phyloP scores from a whole-genome alignment of 75 land plant genomes.

The Chamaecyparis obtusa region DNA sequence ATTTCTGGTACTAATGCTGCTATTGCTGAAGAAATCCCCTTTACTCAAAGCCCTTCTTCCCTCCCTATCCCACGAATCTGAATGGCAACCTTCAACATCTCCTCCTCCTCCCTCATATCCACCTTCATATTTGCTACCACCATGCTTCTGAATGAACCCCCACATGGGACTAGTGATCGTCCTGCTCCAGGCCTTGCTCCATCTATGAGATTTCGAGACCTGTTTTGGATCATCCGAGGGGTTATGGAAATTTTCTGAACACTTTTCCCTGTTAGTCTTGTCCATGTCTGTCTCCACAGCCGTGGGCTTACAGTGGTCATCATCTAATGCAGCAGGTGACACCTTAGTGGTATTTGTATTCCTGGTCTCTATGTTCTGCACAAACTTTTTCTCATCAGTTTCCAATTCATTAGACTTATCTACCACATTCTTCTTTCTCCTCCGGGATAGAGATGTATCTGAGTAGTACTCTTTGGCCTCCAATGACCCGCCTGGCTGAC shows the following conservation, averaged over 20 bases:
- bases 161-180: slow-evolving; percentile 28
- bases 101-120: slow-evolving; percentile 34
- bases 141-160: slow-evolving; percentile 54
- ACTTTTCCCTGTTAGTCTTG: slow-evolving; percentile 42
- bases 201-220: slow-evolving; percentile 40
- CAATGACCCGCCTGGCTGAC: slow-evolving; percentile 48
- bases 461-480: slow-evolving; percentile 69
- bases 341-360: slow-evolving; percentile 37
- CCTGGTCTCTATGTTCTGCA: background rate
- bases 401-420: slow-evolving; percentile 32
- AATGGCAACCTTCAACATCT: slow-evolving; percentile 51
- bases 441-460: slow-evolving; percentile 37
- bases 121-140: slow-evolving; percentile 36
- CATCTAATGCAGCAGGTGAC: slow-evolving; percentile 29
- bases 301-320: slow-evolving; percentile 1
- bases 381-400: slow-evolving; percentile 35
- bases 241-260: slow-evolving; percentile 37
- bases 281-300: background rate
- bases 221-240: slow-evolving; percentile 13
- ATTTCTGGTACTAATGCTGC: slow-evolving; percentile 61
- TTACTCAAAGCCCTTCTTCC: slow-evolving; percentile 25
- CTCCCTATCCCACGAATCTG: slow-evolving; percentile 36
- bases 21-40: slow-evolving; percentile 48
- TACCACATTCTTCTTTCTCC: slow-evolving; percentile 48
- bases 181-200: slow-evolving; percentile 54